phyloP scores from a whole-genome alignment of 495 filamentous ascomycete species.

The Penicillium malachiteum region DNA sequence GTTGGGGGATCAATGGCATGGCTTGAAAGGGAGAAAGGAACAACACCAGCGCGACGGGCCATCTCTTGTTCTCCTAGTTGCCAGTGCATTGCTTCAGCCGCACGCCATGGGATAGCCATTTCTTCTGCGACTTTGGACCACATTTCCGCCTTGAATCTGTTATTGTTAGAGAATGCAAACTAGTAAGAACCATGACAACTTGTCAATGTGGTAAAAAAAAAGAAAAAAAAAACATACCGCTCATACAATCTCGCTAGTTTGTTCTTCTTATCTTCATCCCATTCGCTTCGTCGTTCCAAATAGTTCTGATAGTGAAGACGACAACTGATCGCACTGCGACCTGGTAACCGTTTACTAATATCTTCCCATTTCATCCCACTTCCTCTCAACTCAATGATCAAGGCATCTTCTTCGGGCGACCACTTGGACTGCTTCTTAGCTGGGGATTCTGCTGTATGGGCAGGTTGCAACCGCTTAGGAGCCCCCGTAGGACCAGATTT shows the following conservation, averaged over 20 bases:
- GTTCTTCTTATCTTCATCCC: slow-evolving; percentile 97
- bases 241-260: slow-evolving; percentile 93
- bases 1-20: slow-evolving; percentile 56
- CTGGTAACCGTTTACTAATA: slow-evolving; percentile 85
- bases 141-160: slow-evolving; percentile 94
- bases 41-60: slow-evolving; percentile 81
- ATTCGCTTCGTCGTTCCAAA: slow-evolving; percentile 82
- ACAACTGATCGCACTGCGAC: slow-evolving; percentile 89
- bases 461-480: slow-evolving; percentile 51
- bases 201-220: too few species aligned
- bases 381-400: slow-evolving; percentile 86
- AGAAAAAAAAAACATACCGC: slow-evolving; percentile 59
- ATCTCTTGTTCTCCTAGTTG: slow-evolving; percentile 91
- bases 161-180: neutral
- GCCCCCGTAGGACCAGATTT: slow-evolving; percentile 35
- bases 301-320: slow-evolving; percentile 98
- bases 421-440: slow-evolving; percentile 97
- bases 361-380: slow-evolving; percentile 98
- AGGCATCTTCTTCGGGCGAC: slow-evolving; percentile 84
- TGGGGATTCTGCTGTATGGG: slow-evolving; percentile 63
- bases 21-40: slow-evolving; percentile 71
- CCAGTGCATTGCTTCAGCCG: slow-evolving; percentile 98
- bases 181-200: too few species aligned
- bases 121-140: slow-evolving; percentile 92
- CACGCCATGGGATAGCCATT: slow-evolving; percentile 94